Evolutionary conservation across 1,284 basidiomycete species (phyloP), one percentile per base, ranked within the genome.

Genomic region (Apiotrichum veenhuisii): DNA sequence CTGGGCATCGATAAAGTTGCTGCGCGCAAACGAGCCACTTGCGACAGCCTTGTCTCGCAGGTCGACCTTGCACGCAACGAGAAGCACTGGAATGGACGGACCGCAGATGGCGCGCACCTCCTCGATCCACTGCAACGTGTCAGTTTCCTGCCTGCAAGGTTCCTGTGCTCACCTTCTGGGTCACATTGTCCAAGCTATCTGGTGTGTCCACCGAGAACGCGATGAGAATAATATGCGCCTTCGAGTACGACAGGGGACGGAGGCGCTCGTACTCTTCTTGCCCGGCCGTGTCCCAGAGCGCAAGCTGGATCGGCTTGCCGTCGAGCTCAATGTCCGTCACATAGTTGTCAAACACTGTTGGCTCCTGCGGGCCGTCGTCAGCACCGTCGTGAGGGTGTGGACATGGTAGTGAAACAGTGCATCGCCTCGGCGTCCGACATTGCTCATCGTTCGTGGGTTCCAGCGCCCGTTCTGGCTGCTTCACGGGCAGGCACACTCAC

Each of bases 261-360:
- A 98, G 81, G 62, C 94, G 83, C 76, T 98, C 94, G 77, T 97
- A 98, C 79, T 98, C 94, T 79, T 98, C 94, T 77, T 98, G 94
- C 20, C 95, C 94, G 7, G 94, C 95, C 1, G 95, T 98, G 78
- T 98, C 61, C 61, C 61, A 63, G 17, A 59, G 59, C 23, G 59
- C 56, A 23, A 61, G 49, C 61, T 50, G 41, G 34, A 98, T 89
- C 42, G 93, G 90, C 77, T 98, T 98, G 64, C 93, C 93, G 77
- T 98, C 95, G 54, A 98, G 81, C 68, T 92, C 83, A 71, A 98
- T 96, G 80, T 98, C 95, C 46, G 95, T 94, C 59, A 98, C 94
- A 77, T 97, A 98, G 76, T 98, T 98, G 79, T 96, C 93, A 71
- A 96, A 96, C 54, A 96, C 92, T 55, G 91, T 90, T 87, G 79